Evolutionary conservation across 164 flowering plant species (phyloP), one percentile per base, ranked within the genome.

Genomic region (Magnolia changhungtana): DNA sequence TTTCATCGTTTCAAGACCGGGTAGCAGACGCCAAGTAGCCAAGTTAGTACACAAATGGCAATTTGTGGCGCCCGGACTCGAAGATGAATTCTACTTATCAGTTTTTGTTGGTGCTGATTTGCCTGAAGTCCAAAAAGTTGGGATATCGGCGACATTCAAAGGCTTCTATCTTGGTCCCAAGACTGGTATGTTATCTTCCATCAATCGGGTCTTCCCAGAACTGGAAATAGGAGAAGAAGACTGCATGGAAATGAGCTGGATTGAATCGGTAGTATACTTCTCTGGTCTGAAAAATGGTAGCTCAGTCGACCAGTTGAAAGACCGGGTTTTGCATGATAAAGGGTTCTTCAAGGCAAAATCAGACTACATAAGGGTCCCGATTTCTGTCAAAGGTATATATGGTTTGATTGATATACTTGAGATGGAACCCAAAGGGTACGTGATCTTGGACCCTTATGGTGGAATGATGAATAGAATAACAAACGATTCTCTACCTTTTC

Each of bases 391-490:
- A n/a, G 81, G 71, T 2, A 74, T 80, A 58, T 14, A 27, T 19
- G 19, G 5, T 29, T 51, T 78, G 20, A 21, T 71, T 18, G 50
- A 27, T 7, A 50, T 61, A 63, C 65, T 83, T 7, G 79, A 74
- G 18, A 27, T 50, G 8, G 83, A 83, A 72, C 77, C 79, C 5
- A 80, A 76, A 79, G 81, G 80, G 45, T 81, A 78, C 59, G 78
- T 78, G 0, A 81, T 83, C 27, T 21, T 83, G 71, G 85, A 83
- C 67, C 85, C 85, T 10, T 80, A 80, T 49, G 83, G 85, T 0
- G 81, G 83, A 21, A 66, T 69, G n/a, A 78, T 83, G 85, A 69
- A 16, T 19, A 70, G 78, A 55, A 74, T 80, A 2, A 68, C 69
- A 21, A 64, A 45, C 31, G 73, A 75, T 23, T 70, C 79, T 7